Base-by-base conservation (phyloP, 108 stramenopile species). In the Conticribra guillardii region DNA sequence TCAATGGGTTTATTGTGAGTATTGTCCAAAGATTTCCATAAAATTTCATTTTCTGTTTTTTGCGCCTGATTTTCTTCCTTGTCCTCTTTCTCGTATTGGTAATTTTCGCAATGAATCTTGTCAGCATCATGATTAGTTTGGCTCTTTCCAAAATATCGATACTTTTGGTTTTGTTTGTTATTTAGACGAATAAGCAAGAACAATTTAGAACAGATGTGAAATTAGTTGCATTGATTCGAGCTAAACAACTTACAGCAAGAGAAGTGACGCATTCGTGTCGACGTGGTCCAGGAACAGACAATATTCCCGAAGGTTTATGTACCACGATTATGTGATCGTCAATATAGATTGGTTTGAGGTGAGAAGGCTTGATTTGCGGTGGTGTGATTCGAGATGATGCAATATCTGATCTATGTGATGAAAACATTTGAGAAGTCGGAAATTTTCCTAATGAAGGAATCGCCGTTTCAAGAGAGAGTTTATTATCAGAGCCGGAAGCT, bases 231-330 rank as follows among this genome's bases (percentile, higher is more conserved):
- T 53, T 32, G n/a, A 9, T 14, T 27, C 52, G 1, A 55, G 30
- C 58, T 19, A 78, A 58, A 45, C 60, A 79, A 1, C 84, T 69
- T 48, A 83, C 70, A 0, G 84, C 84, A 32, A 90, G 64, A 41
- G 82, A 66, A 21, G 83, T 83, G 59, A 87, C 64, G 17, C 79
- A 85, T 44, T 87, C 87, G 52, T 90, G 87, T 14, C 87, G 83
- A 8, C 87, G 73, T 16, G 85, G 84, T 47, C 89, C 89, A 24
- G 89, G 89, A 7, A 88, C 89, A 29, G 83, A 84, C 19, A 90
- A 52, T 9, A 87, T 73, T 23, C 89, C 87, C 31, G 81, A 80
- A 9, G 87, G 84, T 71, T 90, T 90, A 73, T 85, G 54, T 23
- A 78, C 71, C 7, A 90, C 89, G 54, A 83, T 82, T 22, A 90